phyloP scores from a whole-genome alignment of 345 rosid species.

The Corymbia maculata region DNA sequence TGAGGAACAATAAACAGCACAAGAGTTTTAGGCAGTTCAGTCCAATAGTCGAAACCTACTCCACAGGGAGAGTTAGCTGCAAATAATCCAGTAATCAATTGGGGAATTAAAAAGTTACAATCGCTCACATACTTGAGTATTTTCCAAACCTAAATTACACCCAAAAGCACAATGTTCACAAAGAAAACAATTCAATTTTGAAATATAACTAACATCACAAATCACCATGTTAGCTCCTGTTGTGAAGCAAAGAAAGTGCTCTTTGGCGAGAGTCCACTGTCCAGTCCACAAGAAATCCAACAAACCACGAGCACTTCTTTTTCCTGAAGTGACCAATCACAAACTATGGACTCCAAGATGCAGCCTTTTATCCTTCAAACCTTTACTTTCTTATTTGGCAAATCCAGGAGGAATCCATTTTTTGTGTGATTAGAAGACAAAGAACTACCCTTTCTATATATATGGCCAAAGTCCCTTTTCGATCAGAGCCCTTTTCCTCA shows the following conservation, averaged over 20 bases:
- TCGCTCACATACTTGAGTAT: rapidly evolving
- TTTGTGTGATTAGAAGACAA: not conserved
- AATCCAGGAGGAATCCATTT: not conserved
- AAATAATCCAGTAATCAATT: not conserved
- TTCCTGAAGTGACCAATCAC: not conserved
- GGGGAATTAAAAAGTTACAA: not conserved
- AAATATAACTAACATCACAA: not conserved
- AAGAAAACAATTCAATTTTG: not conserved
- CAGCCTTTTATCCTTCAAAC: not conserved
- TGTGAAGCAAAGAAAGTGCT: not conserved
- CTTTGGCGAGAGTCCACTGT: not conserved
- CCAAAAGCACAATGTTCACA: not conserved
- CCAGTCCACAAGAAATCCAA: not conserved
- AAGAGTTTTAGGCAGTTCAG: not conserved
- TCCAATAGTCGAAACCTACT: not conserved
- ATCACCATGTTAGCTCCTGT: not conserved
- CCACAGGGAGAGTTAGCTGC: not conserved
- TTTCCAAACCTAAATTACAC: not conserved
- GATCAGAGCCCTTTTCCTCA: not conserved
- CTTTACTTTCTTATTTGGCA: not conserved
- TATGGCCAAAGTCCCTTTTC: not conserved
- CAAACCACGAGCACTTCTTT: not conserved
- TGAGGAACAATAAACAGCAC: not conserved
- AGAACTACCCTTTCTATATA: not conserved
- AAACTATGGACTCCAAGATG: not conserved